Conservation (phyloP, 768 basidiomycete species). For the Lanmaoa rubissima region DNA sequence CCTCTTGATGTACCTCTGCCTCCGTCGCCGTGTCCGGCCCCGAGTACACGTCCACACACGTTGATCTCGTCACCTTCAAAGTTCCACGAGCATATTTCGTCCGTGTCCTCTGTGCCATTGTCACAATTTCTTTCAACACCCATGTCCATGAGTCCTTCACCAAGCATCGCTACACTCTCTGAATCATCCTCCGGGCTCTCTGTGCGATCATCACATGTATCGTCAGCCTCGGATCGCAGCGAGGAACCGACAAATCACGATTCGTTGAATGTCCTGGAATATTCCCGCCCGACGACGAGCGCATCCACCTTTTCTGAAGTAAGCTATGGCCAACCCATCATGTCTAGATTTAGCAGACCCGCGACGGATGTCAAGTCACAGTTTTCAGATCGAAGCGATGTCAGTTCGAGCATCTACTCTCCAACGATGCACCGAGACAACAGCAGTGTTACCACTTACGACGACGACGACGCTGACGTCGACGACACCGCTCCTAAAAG, state of each 20-base stretch:
- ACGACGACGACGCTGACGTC: slow-evolving; percentile 24
- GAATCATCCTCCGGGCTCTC: slow-evolving; percentile 32
- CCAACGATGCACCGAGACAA: slow-evolving; percentile 16
- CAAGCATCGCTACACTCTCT: slow-evolving; percentile 24
- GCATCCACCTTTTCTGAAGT: slow-evolving; percentile 21
- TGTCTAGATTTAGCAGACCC: slow-evolving; percentile 2
- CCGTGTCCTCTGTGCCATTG: slow-evolving; percentile 24
- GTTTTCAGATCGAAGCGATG: slow-evolving; percentile 20
- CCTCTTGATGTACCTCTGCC: slow-evolving; percentile 33
- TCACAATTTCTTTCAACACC: slow-evolving; percentile 13
- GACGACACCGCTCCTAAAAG: slow-evolving; percentile 15
- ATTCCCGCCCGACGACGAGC: slow-evolving; percentile 21
- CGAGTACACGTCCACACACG: slow-evolving; percentile 7
- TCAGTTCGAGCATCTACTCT: slow-evolving; percentile 18
- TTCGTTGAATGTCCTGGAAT: slow-evolving; percentile 6
- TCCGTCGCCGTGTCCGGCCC: slow-evolving; percentile 17
- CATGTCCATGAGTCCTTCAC: slow-evolving; percentile 14
- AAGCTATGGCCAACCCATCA: slow-evolving; percentile 19
- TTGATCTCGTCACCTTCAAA: slow-evolving; percentile 22
- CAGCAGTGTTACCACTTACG: slow-evolving; percentile 17
- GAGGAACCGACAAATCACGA: slow-evolving; percentile 8
- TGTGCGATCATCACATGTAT: slow-evolving; percentile 24
- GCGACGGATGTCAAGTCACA: slow-evolving; percentile 12
- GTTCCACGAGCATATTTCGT: slow-evolving; percentile 35
- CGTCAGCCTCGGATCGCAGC: slow-evolving; percentile 20